Evolutionary conservation across 2,329 filamentous ascomycete species (phyloP).

Genomic region (Botryosphaeria dothidea): DNA sequence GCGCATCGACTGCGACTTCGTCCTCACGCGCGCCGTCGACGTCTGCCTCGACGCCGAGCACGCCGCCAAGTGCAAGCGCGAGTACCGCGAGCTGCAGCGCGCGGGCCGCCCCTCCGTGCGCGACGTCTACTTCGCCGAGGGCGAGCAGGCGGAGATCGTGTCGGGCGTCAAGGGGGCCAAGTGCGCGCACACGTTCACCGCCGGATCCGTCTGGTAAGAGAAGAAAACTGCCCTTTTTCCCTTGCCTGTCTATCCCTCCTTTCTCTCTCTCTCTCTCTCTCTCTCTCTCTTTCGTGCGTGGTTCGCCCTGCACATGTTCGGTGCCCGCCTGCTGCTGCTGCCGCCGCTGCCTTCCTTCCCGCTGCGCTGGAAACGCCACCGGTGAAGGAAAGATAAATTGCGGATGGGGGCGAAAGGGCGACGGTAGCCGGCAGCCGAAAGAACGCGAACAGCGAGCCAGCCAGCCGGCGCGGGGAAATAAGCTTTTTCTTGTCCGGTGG

Average conservation of each 20-base stretch:
- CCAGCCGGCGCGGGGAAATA: neutral
- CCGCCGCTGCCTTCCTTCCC: too few relatives aligned
- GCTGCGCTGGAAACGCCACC: neutral
- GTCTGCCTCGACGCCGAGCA: constrained; percentile 20
- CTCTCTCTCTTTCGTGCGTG: neutral
- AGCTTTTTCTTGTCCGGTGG: constrained; percentile 2
- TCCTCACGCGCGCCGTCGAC: constrained; percentile 25
- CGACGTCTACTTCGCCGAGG: constrained; percentile 22
- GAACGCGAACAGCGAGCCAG: neutral
- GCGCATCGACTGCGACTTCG: constrained; percentile 29
- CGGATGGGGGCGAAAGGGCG: neutral
- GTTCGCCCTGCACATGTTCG: neutral
- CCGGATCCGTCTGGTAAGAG: constrained; percentile 16
- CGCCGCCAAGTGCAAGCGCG: constrained; percentile 19
- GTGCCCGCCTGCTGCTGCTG: neutral
- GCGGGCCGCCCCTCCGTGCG: constrained; percentile 24
- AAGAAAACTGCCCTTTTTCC: too few relatives aligned
- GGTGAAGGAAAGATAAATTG: neutral
- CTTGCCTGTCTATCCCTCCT: neutral
- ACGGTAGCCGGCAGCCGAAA: neutral
- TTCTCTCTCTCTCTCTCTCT: constrained; percentile 23
- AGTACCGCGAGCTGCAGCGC: constrained; percentile 17
- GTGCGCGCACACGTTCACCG: constrained; percentile 24
- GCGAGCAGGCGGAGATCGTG: constrained; percentile 21
- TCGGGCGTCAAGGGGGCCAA: constrained; percentile 27